Conservation (phyloP, 768 basidiomycete species). For the Filobasidium floriforme region DNA sequence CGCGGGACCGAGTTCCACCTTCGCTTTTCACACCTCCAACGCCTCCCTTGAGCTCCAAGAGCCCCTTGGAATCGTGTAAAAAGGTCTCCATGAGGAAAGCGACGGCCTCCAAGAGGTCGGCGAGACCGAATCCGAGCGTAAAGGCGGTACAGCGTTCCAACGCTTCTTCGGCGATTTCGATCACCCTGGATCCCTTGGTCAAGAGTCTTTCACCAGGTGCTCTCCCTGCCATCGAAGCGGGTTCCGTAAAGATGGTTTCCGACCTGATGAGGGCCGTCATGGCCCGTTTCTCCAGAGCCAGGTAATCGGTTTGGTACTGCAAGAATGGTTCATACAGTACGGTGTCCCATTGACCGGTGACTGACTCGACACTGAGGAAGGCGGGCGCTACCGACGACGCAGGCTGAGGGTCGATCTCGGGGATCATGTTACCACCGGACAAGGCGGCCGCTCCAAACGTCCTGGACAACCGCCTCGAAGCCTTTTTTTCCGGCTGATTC, state of each 20-base stretch:
- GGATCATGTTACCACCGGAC: conserved; percentile 9
- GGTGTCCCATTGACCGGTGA: conserved; percentile 61
- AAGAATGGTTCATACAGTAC: conserved; percentile 90
- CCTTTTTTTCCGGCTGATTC: not conserved
- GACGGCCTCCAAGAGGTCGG: conserved; percentile 53
- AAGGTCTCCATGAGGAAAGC: not conserved
- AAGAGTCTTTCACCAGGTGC: conserved; percentile 56
- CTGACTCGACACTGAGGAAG: not conserved
- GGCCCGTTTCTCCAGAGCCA: conserved; percentile 54
- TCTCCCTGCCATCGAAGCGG: conserved; percentile 8
- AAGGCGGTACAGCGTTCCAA: conserved; percentile 65
- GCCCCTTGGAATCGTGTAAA: conserved; percentile 7
- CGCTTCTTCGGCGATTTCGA: conserved; percentile 71
- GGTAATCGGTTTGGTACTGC: conserved; percentile 80
- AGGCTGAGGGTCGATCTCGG: not conserved
- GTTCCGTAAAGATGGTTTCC: conserved; percentile 22
- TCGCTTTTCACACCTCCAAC: not conserved
- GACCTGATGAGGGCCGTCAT: conserved; percentile 16
- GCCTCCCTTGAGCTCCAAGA: conserved; percentile 2
- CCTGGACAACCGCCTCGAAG: conserved; percentile 20
- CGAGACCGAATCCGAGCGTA: conserved; percentile 81
- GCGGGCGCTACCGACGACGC: not conserved
- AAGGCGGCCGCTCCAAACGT: conserved; percentile 18
- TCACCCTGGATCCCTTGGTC: conserved; percentile 67
- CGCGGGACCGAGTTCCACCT: not conserved